Evolutionary conservation across 2,329 filamentous ascomycete genomes (phyloP), one percentile per base, ranked within the genome.

Genomic region (Paecilomyces variotii): DNA sequence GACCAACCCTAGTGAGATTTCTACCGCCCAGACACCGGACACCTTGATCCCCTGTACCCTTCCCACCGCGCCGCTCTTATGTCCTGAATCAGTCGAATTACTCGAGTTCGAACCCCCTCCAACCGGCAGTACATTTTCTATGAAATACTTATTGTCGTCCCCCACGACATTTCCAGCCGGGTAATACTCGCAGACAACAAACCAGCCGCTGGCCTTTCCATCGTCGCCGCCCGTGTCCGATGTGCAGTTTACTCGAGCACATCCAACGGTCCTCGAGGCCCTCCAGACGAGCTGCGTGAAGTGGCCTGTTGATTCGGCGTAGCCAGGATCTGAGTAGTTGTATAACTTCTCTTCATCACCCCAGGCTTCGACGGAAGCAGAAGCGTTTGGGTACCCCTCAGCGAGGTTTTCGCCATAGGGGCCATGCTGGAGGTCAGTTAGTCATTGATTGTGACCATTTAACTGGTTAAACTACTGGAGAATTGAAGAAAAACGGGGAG

Each of bases 261-360:
- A 90, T 0, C 86, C 85, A 0, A 87, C 80, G 34, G 78, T 75
- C 5, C 75, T 84, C 0, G 85, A 88, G 26, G 76, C 71, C 70
- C 81, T 84, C 87, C 88, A 90, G 4, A 90, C 87, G 5, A 90
- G 71, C 76, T 90, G 87, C 1, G 87, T 88, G 65, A 90, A 90
- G 69, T 90, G 87, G 0, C 87, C 87, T 19, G 87, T 88, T 34
- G 74, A 70, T 63, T 85, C 76, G 7, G 67, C 75, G 66, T 88
- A 90, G 0, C 80, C 80, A 0, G 80, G 81, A 0, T 79, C 68
- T 1, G 67, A 62, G 69, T 83, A 91, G 64, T 87, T 72, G 68
- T 90, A 91, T 4, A 76, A 59, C 0, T 70, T 65, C 10, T 82
- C 70, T 72, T 89, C 86, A 62, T 79, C 64, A 19, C 84, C 88